Percentiles rank a stretch among this genome's conserved stretches.
Evolutionary conservation across 805 yeast genomes (phyloP).

Genomic region (Hanseniaspora taiwanica): DNA sequence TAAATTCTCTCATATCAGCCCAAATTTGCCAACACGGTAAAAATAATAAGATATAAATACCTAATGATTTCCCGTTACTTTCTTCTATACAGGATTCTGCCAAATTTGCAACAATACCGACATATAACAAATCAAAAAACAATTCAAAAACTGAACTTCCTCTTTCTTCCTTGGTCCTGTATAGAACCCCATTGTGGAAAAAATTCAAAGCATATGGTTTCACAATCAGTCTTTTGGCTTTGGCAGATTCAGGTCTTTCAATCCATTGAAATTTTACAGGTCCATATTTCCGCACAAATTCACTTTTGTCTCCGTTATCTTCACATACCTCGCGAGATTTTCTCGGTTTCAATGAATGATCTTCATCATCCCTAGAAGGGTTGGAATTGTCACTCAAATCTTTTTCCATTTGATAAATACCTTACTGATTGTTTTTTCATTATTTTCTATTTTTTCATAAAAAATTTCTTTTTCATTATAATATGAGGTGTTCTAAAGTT

Average conservation of each 20-base stretch:
- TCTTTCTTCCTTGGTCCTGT: conserved; percentile 42
- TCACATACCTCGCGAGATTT: not conserved
- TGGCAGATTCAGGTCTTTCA: conserved; percentile 16
- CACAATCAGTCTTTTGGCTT: conserved; percentile 24
- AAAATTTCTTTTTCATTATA: too few species aligned
- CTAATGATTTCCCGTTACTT: conserved; percentile 34
- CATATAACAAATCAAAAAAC: conserved; percentile 50
- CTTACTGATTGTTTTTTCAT: not conserved
- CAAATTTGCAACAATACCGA: conserved; percentile 47
- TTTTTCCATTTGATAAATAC: not conserved
- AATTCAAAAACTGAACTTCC: conserved; percentile 40
- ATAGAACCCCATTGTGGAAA: conserved; percentile 42
- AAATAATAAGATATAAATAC: conserved; percentile 37
- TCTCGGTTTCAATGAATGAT: not conserved
- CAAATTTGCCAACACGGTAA: conserved; percentile 52
- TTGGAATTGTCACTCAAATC: not conserved
- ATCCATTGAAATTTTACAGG: conserved; percentile 33
- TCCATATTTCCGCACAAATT: conserved; percentile 34
- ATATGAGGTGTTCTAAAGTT: too few species aligned
- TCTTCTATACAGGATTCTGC: conserved; percentile 40
- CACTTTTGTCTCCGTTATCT: conserved; percentile 8
- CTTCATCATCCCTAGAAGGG: not conserved
- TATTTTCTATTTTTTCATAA: not conserved
- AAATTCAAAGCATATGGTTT: conserved; percentile 49
- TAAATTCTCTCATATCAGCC: conserved; percentile 50